phyloP scores from a whole-genome alignment of 164 flowering plant species.

The Annona cherimola region DNA sequence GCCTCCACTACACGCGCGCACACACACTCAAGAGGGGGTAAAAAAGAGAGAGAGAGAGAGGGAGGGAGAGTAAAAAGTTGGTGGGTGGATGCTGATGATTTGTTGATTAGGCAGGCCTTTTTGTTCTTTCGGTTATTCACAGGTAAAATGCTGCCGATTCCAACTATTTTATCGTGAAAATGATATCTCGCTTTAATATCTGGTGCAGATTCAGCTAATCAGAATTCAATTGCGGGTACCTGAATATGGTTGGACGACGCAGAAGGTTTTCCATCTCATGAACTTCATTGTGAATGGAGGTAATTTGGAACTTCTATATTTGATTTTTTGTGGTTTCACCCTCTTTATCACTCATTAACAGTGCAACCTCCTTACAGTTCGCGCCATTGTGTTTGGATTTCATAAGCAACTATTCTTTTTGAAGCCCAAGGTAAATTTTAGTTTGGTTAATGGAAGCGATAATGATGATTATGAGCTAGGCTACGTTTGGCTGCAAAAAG shows the following conservation, averaged over 20 bases:
- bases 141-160: too few species aligned
- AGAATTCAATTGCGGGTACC: conserved; percentile 84
- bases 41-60: too few species aligned
- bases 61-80: too few species aligned
- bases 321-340: not conserved
- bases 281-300: conserved; percentile 93
- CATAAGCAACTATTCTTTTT: conserved; percentile 70
- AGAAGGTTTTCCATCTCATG: conserved; percentile 95
- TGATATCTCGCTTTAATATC: too few species aligned
- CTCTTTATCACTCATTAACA: not conserved
- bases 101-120: too few species aligned
- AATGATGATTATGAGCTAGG: too few species aligned
- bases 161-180: too few species aligned
- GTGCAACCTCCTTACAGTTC: conserved; percentile 45
- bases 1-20: too few species aligned
- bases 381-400: conserved; percentile 88
- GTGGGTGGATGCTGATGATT: too few species aligned
- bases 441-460: too few species aligned
- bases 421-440: conserved; percentile 57
- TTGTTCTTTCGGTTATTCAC: too few species aligned
- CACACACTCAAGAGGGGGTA: too few species aligned
- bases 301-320: conserved; percentile 24
- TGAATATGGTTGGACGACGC: conserved; percentile 95
- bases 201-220: conserved; percentile 66
- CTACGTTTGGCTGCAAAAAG: not conserved